Evolutionary conservation across 768 basidiomycete genomes (phyloP).

Genomic region (Lepiota brunneoincarnata): DNA sequence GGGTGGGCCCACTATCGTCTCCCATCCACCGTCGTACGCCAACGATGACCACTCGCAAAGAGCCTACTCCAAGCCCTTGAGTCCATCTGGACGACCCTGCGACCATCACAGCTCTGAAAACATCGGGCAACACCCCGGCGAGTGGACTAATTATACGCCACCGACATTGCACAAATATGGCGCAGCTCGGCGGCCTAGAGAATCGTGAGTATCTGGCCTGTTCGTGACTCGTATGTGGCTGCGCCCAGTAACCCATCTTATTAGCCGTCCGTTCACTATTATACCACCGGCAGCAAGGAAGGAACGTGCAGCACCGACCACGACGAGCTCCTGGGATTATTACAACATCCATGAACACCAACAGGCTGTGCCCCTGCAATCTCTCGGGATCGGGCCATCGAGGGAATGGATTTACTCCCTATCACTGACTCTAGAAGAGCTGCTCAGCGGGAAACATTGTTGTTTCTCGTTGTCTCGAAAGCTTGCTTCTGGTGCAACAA

Average conservation of each 20-base stretch:
- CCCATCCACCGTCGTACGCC: conserved; percentile 1
- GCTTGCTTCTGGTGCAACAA: conserved; percentile 43
- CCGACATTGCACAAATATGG: background rate
- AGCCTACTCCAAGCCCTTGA: background rate
- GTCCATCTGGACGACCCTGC: background rate
- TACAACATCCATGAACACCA: background rate
- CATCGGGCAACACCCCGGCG: background rate
- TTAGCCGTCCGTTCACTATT: conserved; percentile 6
- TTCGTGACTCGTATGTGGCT: no score
- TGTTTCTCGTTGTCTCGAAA: conserved; percentile 60
- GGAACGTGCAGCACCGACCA: background rate
- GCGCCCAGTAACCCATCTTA: background rate
- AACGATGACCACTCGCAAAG: background rate
- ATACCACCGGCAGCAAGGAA: conserved; percentile 2
- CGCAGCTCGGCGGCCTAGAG: background rate
- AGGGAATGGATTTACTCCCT: conserved; percentile 72
- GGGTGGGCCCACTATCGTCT: background rate
- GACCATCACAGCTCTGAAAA: conserved; percentile 4
- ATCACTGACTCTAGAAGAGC: conserved; percentile 57
- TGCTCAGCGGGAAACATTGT: conserved; percentile 53
- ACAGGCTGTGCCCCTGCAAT: conserved; percentile 30
- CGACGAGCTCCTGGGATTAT: conserved; percentile 3
- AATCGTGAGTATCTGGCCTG: conserved; percentile 4
- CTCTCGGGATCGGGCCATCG: conserved; percentile 39
- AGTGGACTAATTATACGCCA: conserved; percentile 1